Evolutionary conservation across 805 yeast genomes (phyloP), one percentile per base, ranked within the genome.

Genomic region (Maudiozyma pseudohumilis): DNA sequence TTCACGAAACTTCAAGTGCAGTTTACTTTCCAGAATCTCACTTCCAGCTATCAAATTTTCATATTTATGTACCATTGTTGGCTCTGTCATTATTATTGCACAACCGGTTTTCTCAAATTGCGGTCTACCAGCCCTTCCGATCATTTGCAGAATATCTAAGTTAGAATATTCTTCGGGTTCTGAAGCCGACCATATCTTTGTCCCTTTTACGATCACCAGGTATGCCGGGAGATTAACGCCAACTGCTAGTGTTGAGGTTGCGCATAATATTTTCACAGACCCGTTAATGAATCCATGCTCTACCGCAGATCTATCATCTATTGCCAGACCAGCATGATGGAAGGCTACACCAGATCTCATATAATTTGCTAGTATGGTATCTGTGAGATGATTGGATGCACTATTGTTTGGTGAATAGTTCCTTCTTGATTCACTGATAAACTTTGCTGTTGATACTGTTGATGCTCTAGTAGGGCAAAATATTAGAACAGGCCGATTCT

Each of bases 71-170:
- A 58, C 61, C 37, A 57, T 54, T 4, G 49, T 47, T 1, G 45
- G 34, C 10, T 61, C 62, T 1, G 80, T 74, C 62, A 73, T 57
- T 12, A 74, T 63, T 1, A 73, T 63, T 3, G 74, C 72, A 32
- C 63, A 59, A 4, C 68, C 72, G 25, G 65, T 66, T 3, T 61
- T 63, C 46, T 74, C 79, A 49, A 64, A 73, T 23, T 70, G 75
- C 0, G 80, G 79, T 34, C 80, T 63, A 3, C 82, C 81, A 3
- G 81, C 80, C 46, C 81, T 61, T 3, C 80, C 81, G 52, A 76
- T 67, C 82, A 76, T 77, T 45, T 77, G 81, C 29, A 72, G 52
- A 22, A 75, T 56, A 40, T 75, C 80, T 18, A 74, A 55, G 32
- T 70, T 74, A 2, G 75, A 64, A 49, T 75, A 75, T 40, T 76